Percentiles rank a stretch among this genome's conserved stretches.
phyloP scores from a whole-genome alignment of 257 asterid genomes.

The Solanum neorickii region DNA sequence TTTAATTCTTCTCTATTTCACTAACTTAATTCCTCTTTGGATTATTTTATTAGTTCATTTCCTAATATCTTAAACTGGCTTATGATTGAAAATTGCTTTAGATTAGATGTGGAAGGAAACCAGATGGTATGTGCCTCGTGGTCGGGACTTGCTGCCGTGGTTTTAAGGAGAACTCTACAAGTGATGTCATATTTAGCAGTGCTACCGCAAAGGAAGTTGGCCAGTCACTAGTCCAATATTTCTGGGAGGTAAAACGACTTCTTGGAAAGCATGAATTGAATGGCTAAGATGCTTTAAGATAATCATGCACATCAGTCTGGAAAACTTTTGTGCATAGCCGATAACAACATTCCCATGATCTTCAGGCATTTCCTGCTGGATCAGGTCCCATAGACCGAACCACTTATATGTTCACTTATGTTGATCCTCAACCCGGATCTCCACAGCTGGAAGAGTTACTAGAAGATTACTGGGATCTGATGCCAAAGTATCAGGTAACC shows the following conservation, averaged over 20 bases:
- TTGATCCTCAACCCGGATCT: conserved; percentile 68
- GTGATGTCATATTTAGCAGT: conserved; percentile 82
- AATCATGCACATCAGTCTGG: neutral
- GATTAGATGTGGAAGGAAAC: conserved; percentile 78
- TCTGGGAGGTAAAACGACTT: conserved; percentile 73
- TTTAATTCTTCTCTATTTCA: neutral
- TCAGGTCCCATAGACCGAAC: conserved; percentile 81
- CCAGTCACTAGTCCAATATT: conserved; percentile 65
- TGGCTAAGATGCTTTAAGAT: neutral
- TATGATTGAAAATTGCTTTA: conserved; percentile 28
- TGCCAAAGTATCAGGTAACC: conserved; percentile 85
- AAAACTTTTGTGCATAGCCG: neutral
- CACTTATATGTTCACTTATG: conserved; percentile 93
- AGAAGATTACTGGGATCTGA: conserved; percentile 90
- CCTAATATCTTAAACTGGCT: neutral
- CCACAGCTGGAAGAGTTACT: conserved; percentile 82
- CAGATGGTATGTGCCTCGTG: conserved; percentile 95
- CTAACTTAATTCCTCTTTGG: neutral
- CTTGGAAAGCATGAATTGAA: neutral
- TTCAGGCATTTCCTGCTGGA: conserved; percentile 96
- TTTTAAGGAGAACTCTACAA: conserved; percentile 51
- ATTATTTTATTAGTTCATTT: neutral
- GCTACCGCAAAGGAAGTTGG: conserved; percentile 64
- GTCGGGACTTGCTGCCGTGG: conserved; percentile 95
- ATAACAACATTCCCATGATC: conserved; percentile 5